A percentile compares a stretch with the other conserved stretches of the same genome.
These are phyloP conservation scores for Neotropicomus parvogracilis DNA, from an alignment of 1,284 basidiomycete species.

Conservation along the genomic window DNA sequence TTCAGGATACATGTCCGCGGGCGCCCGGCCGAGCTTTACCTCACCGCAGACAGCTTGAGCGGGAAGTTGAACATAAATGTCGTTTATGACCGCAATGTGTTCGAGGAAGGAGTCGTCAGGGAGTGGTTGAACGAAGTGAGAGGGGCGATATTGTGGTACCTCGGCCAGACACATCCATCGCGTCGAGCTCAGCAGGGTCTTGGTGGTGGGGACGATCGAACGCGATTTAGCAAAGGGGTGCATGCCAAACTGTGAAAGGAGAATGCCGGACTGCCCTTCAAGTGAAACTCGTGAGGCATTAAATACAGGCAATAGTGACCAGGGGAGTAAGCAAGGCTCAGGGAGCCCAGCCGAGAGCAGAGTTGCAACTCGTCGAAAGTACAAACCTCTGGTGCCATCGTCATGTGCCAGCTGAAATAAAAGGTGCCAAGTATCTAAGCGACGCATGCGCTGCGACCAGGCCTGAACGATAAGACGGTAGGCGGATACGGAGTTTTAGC, in stretches of 20 bases:
- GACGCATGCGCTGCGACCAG: no score
- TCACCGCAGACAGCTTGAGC: slow-evolving; percentile 34
- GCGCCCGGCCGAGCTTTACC: slow-evolving; percentile 46
- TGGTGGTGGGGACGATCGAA: background rate
- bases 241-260: background rate
- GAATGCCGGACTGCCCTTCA: background rate
- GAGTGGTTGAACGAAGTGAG: slow-evolving; percentile 46
- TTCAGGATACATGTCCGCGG: slow-evolving; percentile 34
- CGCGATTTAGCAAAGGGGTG: background rate
- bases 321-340: no score
- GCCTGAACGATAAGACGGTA: no score
- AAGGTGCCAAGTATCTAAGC: no score
- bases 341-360: no score
- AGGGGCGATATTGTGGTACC: slow-evolving; percentile 38
- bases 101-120: slow-evolving; percentile 33
- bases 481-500: no score
- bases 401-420: no score
- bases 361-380: no score
- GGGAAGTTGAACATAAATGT: slow-evolving; percentile 32
- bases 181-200: background rate
- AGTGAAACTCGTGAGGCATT: no score
- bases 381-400: no score
- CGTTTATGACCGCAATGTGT: slow-evolving; percentile 43
- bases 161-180: slow-evolving; percentile 23
- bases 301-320: no score